These are phyloP conservation scores for Monosporascus sp. DNA, from an alignment of 2,329 filamentous ascomycete genomes.

Conservation along the genomic window DNA sequence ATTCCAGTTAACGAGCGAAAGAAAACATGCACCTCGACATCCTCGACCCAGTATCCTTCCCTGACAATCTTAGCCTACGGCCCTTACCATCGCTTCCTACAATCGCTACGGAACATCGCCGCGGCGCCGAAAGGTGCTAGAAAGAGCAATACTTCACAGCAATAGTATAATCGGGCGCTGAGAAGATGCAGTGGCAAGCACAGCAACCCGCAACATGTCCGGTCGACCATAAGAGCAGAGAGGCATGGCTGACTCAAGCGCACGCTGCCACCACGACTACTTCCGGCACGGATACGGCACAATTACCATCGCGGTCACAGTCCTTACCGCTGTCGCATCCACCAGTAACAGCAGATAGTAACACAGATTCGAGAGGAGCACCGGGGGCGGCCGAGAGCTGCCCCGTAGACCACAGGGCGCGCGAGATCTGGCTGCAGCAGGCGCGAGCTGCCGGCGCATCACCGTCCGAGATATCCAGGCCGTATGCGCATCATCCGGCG, in stretches of 20 bases:
- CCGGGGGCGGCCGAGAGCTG: conserved; percentile 39
- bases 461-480: too few relatives aligned
- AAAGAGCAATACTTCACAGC: too few relatives aligned
- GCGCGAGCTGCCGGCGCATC: conserved; percentile 12
- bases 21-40: too few relatives aligned
- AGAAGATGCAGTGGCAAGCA: conserved; percentile 10
- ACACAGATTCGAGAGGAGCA: not conserved
- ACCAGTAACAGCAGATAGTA: too few relatives aligned
- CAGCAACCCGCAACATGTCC: conserved; percentile 56
- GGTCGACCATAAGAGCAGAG: conserved; percentile 83
- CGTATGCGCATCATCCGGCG: conserved; percentile 1
- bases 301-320: conserved; percentile 23
- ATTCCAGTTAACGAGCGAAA: too few relatives aligned
- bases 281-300: conserved; percentile 14
- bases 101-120: too few relatives aligned
- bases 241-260: conserved; percentile 76
- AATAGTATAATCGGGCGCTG: conserved; percentile 5
- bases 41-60: too few relatives aligned
- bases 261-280: conserved; percentile 39
- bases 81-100: too few relatives aligned
- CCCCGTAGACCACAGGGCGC: conserved; percentile 64
- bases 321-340: conserved; percentile 4
- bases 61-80: too few relatives aligned
- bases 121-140: too few relatives aligned
- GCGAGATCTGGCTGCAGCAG: conserved; percentile 57